These are phyloP conservation scores for Flammula alnicola DNA, from an alignment of 1,284 basidiomycete species.

Conservation along the genomic window DNA sequence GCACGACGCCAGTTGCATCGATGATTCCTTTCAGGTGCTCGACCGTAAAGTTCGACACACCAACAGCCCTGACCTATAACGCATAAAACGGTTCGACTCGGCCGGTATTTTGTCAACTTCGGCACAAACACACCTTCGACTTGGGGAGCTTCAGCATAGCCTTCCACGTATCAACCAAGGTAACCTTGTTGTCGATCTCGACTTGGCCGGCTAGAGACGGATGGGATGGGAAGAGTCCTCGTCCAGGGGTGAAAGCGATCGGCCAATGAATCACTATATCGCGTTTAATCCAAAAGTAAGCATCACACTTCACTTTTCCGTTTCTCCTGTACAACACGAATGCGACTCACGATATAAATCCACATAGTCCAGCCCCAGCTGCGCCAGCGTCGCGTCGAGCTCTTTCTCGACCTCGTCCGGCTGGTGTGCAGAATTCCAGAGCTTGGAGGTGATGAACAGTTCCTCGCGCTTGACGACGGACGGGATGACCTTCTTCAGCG, in stretches of 20 bases:
- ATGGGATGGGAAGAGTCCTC: constrained; percentile 60
- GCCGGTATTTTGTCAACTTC: not conserved
- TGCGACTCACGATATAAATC: constrained; percentile 71
- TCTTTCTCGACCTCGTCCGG: constrained; percentile 70
- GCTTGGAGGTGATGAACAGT: constrained; percentile 84
- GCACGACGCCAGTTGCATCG: constrained; percentile 76
- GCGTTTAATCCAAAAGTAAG: not conserved
- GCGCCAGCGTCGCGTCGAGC: constrained; percentile 74
- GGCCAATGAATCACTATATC: constrained; percentile 86
- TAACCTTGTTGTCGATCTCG: constrained; percentile 63
- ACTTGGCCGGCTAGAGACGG: constrained; percentile 48
- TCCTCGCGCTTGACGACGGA: constrained; percentile 82
- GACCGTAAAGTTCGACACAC: constrained; percentile 84
- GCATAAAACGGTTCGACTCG: not conserved
- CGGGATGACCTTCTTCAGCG: constrained; percentile 79
- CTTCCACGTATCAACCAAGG: constrained; percentile 83
- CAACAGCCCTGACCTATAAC: constrained; percentile 58
- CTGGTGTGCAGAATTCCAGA: constrained; percentile 75
- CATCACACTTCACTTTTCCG: no score
- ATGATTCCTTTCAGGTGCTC: constrained; percentile 72
- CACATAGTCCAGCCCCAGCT: constrained; percentile 76
- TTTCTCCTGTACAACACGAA: constrained; percentile 5
- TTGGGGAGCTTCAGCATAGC: constrained; percentile 69
- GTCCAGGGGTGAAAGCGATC: constrained; percentile 70
- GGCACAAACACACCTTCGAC: constrained; percentile 37